A percentile compares a stretch with the other conserved stretches of the same genome.
phyloP scores from a whole-genome alignment of 2,329 filamentous ascomycete genomes.

The Cucurbitaria berberidis region DNA sequence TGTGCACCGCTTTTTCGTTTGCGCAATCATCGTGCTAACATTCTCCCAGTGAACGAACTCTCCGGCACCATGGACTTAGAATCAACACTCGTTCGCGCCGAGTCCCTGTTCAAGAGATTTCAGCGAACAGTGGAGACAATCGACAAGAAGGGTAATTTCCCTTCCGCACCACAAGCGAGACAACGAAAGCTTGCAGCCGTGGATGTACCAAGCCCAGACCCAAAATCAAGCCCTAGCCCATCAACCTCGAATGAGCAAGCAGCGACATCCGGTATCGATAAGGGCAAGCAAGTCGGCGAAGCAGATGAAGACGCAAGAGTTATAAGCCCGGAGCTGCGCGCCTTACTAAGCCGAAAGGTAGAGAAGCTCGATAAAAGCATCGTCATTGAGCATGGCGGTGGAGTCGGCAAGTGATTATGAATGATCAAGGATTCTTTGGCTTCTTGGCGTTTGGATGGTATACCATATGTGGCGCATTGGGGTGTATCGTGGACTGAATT shows the following conservation, averaged over 20 bases:
- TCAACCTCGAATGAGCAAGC: constrained; percentile 27
- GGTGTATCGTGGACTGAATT: not conserved
- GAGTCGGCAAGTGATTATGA: constrained; percentile 10
- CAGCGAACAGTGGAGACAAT: constrained; percentile 87
- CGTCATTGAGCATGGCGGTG: constrained; percentile 42
- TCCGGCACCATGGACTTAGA: constrained; percentile 91
- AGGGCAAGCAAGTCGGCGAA: constrained; percentile 43
- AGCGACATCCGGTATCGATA: constrained; percentile 37
- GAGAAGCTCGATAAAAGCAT: constrained; percentile 57
- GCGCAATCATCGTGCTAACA: constrained; percentile 11
- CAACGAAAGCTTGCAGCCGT: constrained; percentile 54
- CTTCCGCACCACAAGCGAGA: constrained; percentile 57
- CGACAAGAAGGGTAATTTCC: constrained; percentile 90
- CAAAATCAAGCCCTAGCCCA: constrained; percentile 18
- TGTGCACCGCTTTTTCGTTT: constrained; percentile 13
- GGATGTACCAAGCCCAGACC: constrained; percentile 39
- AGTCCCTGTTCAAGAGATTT: constrained; percentile 86
- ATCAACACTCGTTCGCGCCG: constrained; percentile 83
- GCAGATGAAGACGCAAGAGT: constrained; percentile 55
- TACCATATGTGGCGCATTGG: not conserved
- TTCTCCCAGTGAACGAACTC: constrained; percentile 80
- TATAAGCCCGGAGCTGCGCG: constrained; percentile 68
- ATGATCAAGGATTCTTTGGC: not conserved
- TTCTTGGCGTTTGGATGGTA: constrained; percentile 9
- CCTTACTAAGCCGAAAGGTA: constrained; percentile 66